Evolutionary conservation across 208 protist genomes (phyloP), one percentile per base, ranked within the genome.

Genomic region (Acanthamoeba castellanii): DNA sequence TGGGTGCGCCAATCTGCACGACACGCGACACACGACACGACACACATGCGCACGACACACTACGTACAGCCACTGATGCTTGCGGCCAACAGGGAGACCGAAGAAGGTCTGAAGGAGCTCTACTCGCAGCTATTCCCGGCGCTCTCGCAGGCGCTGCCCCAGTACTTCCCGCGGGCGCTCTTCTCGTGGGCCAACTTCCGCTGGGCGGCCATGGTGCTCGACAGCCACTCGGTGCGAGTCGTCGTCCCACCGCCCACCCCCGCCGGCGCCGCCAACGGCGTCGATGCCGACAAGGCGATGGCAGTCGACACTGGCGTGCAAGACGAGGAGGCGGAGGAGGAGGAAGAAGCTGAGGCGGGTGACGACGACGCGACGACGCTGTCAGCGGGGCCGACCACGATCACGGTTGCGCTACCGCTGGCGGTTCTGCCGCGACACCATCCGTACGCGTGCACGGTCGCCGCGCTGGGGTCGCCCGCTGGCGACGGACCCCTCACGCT

Each of bases 151-250:
- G 76, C 76, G 22, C 76, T 85, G 16, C 76, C 76, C 0, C 45
- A 50, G 22, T 57, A 85, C 45, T 85, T 85, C 27, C 76, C 76
- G 16, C 76, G 76, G 11, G 6, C 76, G 47, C 45, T 85, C 25
- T 85, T 42, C 76, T 42, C 76, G 13, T 85, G 76, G 76, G 76
- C 76, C 76, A 85, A 85, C 47, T 85, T 85, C 76, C 76, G 76
- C 47, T 85, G 76, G 76, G 76, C 76, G 16, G 76, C 76, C 13
- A 85, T 34, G 20, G 47, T 85, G 9, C 16, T 85, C 76, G 76
- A 85, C 47, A 85, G 76, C 76, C 76, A 85, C n/a, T 50, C 76
- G 27, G 30, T 85, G 20, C 76, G 76, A 3, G 45, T 85, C 1
- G 47, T 11, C 57, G 42, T 50, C 42, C 74, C 32, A 14, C 42